Percentiles rank a stretch among this genome's conserved stretches.
Conservation (phyloP, 73 alveolate genomes). For the Tetrahymena borealis region DNA sequence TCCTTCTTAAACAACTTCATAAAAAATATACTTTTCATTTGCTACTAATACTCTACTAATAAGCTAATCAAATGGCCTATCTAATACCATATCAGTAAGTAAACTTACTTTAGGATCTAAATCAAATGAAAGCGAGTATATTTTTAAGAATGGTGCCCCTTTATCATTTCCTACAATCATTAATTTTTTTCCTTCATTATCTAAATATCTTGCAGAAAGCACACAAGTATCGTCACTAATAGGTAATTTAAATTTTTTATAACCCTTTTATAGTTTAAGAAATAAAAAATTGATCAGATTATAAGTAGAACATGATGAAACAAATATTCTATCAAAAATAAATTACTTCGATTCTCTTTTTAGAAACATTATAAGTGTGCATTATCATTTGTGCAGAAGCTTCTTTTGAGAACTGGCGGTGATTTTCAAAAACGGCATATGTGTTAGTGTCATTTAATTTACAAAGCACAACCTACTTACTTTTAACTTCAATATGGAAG, state of each 20-base stretch:
- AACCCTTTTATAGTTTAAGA: not conserved
- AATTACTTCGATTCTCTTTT: not conserved
- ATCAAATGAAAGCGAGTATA: not conserved
- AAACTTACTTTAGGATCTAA: not conserved
- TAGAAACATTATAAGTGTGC: not conserved
- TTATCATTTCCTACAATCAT: not conserved
- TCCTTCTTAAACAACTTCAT: not conserved
- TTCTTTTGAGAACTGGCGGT: not conserved
- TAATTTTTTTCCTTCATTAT: not conserved
- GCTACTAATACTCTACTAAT: not conserved
- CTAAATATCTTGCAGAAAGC: not conserved
- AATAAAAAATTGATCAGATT: not conserved
- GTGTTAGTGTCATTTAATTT: not conserved
- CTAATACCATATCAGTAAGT: not conserved
- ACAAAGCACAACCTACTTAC: not conserved
- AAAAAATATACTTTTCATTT: not conserved
- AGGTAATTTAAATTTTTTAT: not conserved
- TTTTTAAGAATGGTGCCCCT: not conserved
- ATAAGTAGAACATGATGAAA: not conserved
- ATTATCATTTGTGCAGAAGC: not conserved
- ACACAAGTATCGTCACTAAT: not conserved
- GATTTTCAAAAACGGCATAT: not conserved
- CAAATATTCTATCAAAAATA: no score
- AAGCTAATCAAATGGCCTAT: not conserved
- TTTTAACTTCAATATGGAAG: not conserved